A percentile compares a stretch with the other conserved stretches of the same genome.
These are phyloP conservation scores for Puccinia triticina DNA, from an alignment of 1,284 basidiomycete species.

Conservation along the genomic window DNA sequence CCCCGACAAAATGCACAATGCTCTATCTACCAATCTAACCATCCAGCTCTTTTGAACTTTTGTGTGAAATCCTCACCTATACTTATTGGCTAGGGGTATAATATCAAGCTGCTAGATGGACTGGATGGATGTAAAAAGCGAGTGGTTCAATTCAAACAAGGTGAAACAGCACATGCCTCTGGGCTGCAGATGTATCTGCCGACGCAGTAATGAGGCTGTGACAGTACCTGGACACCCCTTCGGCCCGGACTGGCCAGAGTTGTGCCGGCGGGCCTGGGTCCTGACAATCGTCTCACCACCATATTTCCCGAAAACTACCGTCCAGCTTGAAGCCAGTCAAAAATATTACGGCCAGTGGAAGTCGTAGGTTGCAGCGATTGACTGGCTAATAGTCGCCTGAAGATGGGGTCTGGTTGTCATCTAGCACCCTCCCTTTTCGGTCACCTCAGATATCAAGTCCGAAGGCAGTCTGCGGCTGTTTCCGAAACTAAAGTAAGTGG, in stretches of 20 bases:
- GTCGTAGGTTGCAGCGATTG: neutral
- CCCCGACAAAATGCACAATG: too few relatives aligned
- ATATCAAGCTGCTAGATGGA: too few relatives aligned
- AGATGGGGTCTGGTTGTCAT: conserved; percentile 12
- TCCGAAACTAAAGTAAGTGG: conserved; percentile 11
- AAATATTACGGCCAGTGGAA: neutral
- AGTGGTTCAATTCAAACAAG: too few relatives aligned
- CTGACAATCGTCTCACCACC: neutral
- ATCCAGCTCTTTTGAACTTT: too few relatives aligned
- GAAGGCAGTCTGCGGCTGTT: conserved; percentile 5
- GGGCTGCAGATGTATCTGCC: too few relatives aligned
- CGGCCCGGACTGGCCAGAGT: neutral
- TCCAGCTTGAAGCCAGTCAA: neutral
- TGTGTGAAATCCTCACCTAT: too few relatives aligned
- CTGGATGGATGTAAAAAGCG: too few relatives aligned
- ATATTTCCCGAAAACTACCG: conserved; percentile 1
- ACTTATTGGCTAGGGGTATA: too few relatives aligned
- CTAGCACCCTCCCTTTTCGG: neutral
- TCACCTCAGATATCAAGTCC: conserved; percentile 10
- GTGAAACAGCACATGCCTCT: too few relatives aligned
- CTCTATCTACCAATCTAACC: too few relatives aligned
- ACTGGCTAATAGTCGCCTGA: neutral
- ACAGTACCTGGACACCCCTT: neutral
- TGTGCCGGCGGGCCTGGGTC: neutral
- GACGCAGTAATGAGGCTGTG: too few relatives aligned